A percentile compares a stretch with the other conserved stretches of the same genome.
Evolutionary conservation across 163 green algal species (phyloP).

Genomic region (Prototheca cutis): DNA sequence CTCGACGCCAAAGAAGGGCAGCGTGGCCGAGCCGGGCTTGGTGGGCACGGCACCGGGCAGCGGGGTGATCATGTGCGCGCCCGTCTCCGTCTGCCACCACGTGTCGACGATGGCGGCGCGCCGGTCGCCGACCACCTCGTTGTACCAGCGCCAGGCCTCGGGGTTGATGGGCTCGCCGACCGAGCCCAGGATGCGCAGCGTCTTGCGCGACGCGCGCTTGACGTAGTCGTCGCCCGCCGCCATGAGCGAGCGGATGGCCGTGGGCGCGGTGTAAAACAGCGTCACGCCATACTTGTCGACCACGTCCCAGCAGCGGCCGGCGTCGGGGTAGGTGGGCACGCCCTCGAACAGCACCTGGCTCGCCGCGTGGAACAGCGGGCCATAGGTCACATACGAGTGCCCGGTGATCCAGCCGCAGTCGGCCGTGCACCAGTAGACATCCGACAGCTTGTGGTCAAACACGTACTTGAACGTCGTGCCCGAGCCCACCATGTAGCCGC

Average conservation of each 20-base stretch:
- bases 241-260: slow-evolving; percentile 85
- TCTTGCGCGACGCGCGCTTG: slow-evolving; percentile 31
- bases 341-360: slow-evolving; percentile 83
- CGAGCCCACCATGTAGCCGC: slow-evolving; percentile 84
- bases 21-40: slow-evolving; percentile 63
- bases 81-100: slow-evolving; percentile 84
- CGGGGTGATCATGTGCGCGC: slow-evolving; percentile 57
- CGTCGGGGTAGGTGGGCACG: slow-evolving; percentile 82
- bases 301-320: slow-evolving; percentile 84
- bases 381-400: slow-evolving; percentile 93
- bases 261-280: slow-evolving; percentile 96
- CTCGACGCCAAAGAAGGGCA: slow-evolving; percentile 78
- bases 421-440: slow-evolving; percentile 93
- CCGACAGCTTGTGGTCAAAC: slow-evolving; percentile 55
- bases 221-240: slow-evolving; percentile 67
- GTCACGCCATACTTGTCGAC: slow-evolving; percentile 83
- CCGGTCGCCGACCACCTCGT: slow-evolving; percentile 52
- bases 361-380: slow-evolving; percentile 77
- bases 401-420: slow-evolving; percentile 97
- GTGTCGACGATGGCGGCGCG: slow-evolving; percentile 73
- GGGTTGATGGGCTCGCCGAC: slow-evolving; percentile 80
- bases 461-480: slow-evolving; percentile 68
- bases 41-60: slow-evolving; percentile 54
- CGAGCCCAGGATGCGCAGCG: slow-evolving; percentile 55
- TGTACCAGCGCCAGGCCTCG: slow-evolving; percentile 69